These are phyloP conservation scores for Botrytis fabae DNA, from an alignment of 2,329 filamentous ascomycete species.

Conservation along the genomic window DNA sequence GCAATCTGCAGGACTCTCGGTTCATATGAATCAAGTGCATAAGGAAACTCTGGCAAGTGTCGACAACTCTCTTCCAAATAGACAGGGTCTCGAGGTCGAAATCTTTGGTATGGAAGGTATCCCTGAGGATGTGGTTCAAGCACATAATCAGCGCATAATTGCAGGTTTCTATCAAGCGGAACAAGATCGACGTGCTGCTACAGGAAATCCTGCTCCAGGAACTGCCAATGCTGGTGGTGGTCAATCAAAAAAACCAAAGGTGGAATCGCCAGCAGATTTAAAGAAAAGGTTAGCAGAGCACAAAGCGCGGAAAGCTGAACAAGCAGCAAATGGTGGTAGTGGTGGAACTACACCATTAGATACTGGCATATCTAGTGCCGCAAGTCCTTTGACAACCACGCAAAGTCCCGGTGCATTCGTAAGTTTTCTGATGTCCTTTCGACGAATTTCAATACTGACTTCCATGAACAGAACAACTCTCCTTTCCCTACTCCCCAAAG, in stretches of 20 bases:
- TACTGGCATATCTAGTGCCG: constrained; percentile 35
- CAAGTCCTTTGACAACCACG: constrained; percentile 50
- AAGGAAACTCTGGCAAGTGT: constrained; percentile 87
- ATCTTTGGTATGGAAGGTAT: constrained; percentile 99
- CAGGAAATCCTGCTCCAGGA: constrained; percentile 79
- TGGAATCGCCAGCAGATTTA: constrained; percentile 74
- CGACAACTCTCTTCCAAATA: constrained; percentile 87
- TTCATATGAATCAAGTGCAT: constrained; percentile 98
- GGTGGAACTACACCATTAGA: constrained; percentile 56
- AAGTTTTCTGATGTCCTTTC: constrained; percentile 43
- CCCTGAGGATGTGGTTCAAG: constrained; percentile 77
- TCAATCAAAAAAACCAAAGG: constrained; percentile 68
- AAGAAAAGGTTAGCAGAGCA: constrained; percentile 79
- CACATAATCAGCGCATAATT: constrained; percentile 84
- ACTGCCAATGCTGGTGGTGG: constrained; percentile 54
- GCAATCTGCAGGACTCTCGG: constrained; percentile 69
- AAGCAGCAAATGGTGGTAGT: constrained; percentile 55
- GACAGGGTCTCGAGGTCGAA: constrained; percentile 83
- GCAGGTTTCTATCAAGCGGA: constrained; percentile 83
- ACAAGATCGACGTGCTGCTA: constrained; percentile 76
- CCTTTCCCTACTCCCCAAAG: constrained; percentile 38
- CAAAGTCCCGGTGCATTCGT: constrained; percentile 59
- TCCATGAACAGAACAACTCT: constrained; percentile 37
- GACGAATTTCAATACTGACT: constrained; percentile 25
- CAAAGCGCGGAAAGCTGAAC: constrained; percentile 65